phyloP scores from a whole-genome alignment of 202 grass and related monocot genomes.

The Elaeis oleifera region DNA sequence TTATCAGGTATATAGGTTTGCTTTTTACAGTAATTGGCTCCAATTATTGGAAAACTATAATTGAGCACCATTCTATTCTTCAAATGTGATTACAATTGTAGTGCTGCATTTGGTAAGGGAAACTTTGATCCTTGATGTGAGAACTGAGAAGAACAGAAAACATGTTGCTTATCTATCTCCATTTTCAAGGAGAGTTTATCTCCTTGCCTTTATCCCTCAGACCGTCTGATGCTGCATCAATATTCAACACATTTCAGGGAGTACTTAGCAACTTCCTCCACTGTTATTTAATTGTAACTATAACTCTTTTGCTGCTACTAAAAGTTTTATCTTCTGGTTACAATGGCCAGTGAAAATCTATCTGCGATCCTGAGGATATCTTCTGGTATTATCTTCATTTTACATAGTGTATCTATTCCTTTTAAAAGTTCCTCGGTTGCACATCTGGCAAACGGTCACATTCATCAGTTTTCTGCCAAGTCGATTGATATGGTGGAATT shows the following conservation, averaged over 20 bases:
- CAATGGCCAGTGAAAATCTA: constrained; percentile 23
- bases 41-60: too few relatives aligned
- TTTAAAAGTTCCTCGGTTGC: constrained; percentile 39
- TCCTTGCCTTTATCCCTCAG: constrained; percentile 7
- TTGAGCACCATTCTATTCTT: constrained; percentile 3
- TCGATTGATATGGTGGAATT: constrained; percentile 49
- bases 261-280: constrained; percentile 22
- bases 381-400: constrained; percentile 18
- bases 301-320: constrained; percentile 14
- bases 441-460: constrained; percentile 26
- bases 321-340: constrained; percentile 6
- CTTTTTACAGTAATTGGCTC: too few relatives aligned
- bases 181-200: constrained; percentile 23
- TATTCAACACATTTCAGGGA: constrained; percentile 9
- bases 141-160: constrained; percentile 19
- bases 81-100: constrained; percentile 18
- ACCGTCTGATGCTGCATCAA: not conserved
- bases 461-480: constrained; percentile 41
- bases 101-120: constrained; percentile 25
- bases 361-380: constrained; percentile 7
- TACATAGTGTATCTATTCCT: constrained; percentile 17
- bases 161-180: constrained; percentile 17
- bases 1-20: too few relatives aligned
- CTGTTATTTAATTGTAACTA: constrained; percentile 24
- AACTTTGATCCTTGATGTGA: constrained; percentile 18